phyloP scores from a whole-genome alignment of 2,329 filamentous ascomycete species.

The Acrocalymma vagum region DNA sequence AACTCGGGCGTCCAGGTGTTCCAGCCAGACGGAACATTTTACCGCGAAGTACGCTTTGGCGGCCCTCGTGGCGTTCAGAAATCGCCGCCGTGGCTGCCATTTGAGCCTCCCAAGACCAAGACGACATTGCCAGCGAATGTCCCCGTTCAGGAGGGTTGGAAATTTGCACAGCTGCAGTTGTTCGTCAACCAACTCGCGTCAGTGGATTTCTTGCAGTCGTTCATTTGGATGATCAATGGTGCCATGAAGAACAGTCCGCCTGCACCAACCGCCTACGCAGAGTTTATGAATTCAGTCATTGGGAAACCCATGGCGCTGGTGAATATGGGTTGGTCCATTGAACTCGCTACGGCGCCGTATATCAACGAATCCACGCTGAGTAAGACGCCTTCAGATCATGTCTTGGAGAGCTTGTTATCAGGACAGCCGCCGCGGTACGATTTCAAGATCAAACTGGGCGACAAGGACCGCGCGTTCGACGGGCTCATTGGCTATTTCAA shows the following conservation, averaged over 20 bases:
- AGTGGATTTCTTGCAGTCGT: slow-evolving; percentile 50
- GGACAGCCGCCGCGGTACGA: slow-evolving; percentile 39
- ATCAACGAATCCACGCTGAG: not conserved
- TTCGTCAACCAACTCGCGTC: too few relatives aligned
- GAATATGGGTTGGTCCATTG: slow-evolving; percentile 51
- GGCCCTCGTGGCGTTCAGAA: slow-evolving; percentile 37
- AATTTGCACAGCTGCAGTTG: too few relatives aligned
- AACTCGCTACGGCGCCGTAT: slow-evolving; percentile 34
- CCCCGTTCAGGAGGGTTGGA: too few relatives aligned
- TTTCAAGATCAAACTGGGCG: slow-evolving; percentile 50
- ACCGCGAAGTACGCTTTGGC: slow-evolving; percentile 51
- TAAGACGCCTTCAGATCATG: slow-evolving; percentile 8
- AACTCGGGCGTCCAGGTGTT: slow-evolving; percentile 56
- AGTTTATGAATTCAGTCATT: slow-evolving; percentile 47
- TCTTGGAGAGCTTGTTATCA: slow-evolving; percentile 6
- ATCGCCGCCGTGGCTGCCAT: too few relatives aligned
- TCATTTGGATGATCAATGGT: slow-evolving; percentile 45
- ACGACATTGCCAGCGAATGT: too few relatives aligned
- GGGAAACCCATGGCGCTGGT: slow-evolving; percentile 54
- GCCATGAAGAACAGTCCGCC: slow-evolving; percentile 31
- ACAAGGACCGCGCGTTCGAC: slow-evolving; percentile 43
- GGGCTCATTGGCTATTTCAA: slow-evolving; percentile 53
- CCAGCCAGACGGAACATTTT: slow-evolving; percentile 51
- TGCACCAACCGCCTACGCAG: slow-evolving; percentile 47
- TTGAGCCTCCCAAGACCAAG: too few relatives aligned